Conservation (phyloP, 768 basidiomycete species). For the Grammothele lineata region DNA sequence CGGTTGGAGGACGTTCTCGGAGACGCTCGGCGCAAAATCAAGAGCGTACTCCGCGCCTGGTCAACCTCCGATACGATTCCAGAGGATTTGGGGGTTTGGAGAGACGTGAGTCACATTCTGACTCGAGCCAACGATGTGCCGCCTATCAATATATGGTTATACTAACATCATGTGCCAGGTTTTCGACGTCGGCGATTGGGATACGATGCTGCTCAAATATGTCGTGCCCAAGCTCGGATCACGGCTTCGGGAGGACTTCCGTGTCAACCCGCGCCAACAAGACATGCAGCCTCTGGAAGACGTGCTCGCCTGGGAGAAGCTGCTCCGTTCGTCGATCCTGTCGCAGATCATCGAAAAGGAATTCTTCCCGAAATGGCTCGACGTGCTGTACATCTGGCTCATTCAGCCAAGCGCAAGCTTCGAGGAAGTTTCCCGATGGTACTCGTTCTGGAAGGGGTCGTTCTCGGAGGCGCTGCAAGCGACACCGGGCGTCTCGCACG, state of each 20-base stretch:
- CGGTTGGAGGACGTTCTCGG: conserved; percentile 81
- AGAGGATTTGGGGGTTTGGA: conserved; percentile 75
- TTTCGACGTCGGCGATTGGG: conserved; percentile 83
- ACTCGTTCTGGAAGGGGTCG: conserved; percentile 77
- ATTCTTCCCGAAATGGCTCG: conserved; percentile 97
- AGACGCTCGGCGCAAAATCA: conserved; percentile 84
- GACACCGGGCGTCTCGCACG: conserved; percentile 62
- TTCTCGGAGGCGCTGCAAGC: conserved; percentile 72
- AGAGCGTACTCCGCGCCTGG: conserved; percentile 76
- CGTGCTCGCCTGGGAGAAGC: conserved; percentile 72
- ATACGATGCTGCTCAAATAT: conserved; percentile 84
- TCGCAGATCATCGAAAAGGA: conserved; percentile 83
- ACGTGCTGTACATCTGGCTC: conserved; percentile 89
- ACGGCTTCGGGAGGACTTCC: conserved; percentile 78
- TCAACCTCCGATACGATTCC: conserved; percentile 66
- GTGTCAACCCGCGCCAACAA: conserved; percentile 87
- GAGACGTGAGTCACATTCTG: conserved; percentile 65
- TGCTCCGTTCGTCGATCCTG: conserved; percentile 74
- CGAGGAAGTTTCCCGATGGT: conserved; percentile 94
- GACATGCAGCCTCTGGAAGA: conserved; percentile 76
- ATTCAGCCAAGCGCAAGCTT: conserved; percentile 84
- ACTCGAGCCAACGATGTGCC: neutral
- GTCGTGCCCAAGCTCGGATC: conserved; percentile 88
- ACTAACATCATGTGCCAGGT: conserved; percentile 45
- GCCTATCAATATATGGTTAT: neutral